Conservation (phyloP, 2,329 filamentous ascomycete species). For the Neodidymelliopsis sp. region DNA sequence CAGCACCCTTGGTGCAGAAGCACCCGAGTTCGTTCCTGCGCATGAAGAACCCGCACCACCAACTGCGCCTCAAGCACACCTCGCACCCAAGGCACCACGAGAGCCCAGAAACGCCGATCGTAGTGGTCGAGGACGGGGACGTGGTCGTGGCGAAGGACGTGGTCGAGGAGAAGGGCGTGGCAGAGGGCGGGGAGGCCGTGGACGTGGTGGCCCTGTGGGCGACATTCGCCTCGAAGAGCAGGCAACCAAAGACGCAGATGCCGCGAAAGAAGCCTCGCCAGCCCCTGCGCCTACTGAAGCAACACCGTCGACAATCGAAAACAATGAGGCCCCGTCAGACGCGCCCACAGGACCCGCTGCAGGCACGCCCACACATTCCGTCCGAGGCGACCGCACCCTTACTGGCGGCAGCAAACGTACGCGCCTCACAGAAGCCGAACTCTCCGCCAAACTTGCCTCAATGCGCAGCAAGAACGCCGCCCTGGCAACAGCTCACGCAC, state of each 20-base stretch:
- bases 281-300: constrained; percentile 19
- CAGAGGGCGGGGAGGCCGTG: constrained; percentile 32
- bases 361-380: constrained; percentile 33
- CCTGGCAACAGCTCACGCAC: constrained; percentile 66
- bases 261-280: constrained; percentile 31
- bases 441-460: constrained; percentile 66
- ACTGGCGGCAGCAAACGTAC: constrained; percentile 44
- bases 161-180: constrained; percentile 34
- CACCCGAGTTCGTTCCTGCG: constrained; percentile 29
- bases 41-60: constrained; percentile 29
- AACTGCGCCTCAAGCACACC: constrained; percentile 29
- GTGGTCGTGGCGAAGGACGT: constrained; percentile 32
- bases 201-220: constrained; percentile 10
- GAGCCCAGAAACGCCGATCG: constrained; percentile 39
- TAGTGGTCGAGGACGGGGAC: constrained; percentile 36
- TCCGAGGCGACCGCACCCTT: constrained; percentile 44
- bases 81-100: constrained; percentile 33
- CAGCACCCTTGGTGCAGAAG: constrained; percentile 29
- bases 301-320: constrained; percentile 17
- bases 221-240: constrained; percentile 20
- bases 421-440: constrained; percentile 67
- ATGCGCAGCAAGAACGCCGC: constrained; percentile 69
- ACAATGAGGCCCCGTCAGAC: constrained; percentile 23
- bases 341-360: constrained; percentile 34
- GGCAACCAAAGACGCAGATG: constrained; percentile 20